Conservation (phyloP, 2,329 filamentous ascomycete species). For the Fusarium penzigii region DNA sequence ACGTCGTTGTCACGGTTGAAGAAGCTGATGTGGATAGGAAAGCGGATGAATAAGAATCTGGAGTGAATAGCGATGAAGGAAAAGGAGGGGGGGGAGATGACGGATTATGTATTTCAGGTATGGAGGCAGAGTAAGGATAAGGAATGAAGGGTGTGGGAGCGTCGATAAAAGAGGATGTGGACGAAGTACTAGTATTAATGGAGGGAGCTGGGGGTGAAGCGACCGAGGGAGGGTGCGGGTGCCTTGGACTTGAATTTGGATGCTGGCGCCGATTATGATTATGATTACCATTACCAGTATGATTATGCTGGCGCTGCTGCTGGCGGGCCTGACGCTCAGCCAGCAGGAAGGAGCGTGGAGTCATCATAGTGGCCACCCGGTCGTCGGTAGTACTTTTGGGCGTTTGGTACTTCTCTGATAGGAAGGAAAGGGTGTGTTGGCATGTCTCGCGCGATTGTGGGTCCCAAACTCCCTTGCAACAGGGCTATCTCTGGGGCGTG, state of each 20-base stretch:
- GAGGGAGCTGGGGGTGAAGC: conserved; percentile 14
- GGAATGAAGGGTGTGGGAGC: conserved; percentile 22
- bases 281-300: no score
- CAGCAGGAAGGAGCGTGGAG: conserved; percentile 31
- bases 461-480: conserved; percentile 6
- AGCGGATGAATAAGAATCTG: conserved; percentile 5
- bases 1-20: conserved; percentile 19
- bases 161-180: conserved; percentile 21
- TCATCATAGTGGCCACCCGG: conserved; percentile 29
- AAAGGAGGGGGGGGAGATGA: conserved; percentile 6
- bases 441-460: conserved; percentile 25
- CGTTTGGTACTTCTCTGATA: background rate
- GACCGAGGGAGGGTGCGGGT: background rate
- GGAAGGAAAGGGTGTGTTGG: conserved; percentile 17
- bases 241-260: background rate
- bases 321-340: conserved; percentile 24
- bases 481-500: conserved; percentile 5
- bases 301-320: conserved; percentile 10
- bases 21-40: conserved; percentile 10
- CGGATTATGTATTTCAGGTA: conserved; percentile 8
- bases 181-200: conserved; percentile 15
- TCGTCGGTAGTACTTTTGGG: conserved; percentile 8
- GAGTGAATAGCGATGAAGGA: conserved; percentile 16
- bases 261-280: no score
- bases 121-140: conserved; percentile 9